Percentiles rank a stretch among this genome's conserved stretches.
Conservation (phyloP, 2,329 filamentous ascomycete species). For the Zasmidium angulare region DNA sequence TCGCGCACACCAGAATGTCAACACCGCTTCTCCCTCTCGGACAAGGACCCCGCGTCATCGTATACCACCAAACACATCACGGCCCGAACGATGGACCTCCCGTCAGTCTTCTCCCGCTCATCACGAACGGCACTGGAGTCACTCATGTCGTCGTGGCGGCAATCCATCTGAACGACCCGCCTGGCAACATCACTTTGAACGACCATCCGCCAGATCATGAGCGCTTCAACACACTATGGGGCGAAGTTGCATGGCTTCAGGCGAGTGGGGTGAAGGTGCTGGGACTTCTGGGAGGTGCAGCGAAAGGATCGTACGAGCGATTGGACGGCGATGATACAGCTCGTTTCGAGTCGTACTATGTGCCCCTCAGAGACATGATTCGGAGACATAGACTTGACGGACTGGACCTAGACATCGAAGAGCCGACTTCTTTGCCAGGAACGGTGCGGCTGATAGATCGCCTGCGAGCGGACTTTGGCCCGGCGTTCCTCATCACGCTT, state of each 20-base stretch:
- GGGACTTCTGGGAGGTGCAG: slow-evolving; percentile 85
- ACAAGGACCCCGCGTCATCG: slow-evolving; percentile 46
- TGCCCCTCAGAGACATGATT: slow-evolving; percentile 66
- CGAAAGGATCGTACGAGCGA: slow-evolving; percentile 66
- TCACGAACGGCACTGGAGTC: slow-evolving; percentile 59
- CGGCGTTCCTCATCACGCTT: slow-evolving; percentile 72
- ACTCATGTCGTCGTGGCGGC: slow-evolving; percentile 88
- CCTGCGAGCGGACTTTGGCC: slow-evolving; percentile 63
- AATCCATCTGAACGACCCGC: slow-evolving; percentile 73
- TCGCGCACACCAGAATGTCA: slow-evolving; percentile 5
- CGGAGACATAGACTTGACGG: slow-evolving; percentile 64
- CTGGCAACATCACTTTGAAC: slow-evolving; percentile 72
- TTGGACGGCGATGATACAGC: slow-evolving; percentile 58
- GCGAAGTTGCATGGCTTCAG: slow-evolving; percentile 71
- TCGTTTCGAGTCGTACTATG: slow-evolving; percentile 72
- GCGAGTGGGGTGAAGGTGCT: slow-evolving; percentile 74
- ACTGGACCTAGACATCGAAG: slow-evolving; percentile 78
- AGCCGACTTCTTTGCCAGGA: slow-evolving; percentile 67
- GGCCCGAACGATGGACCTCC: slow-evolving; percentile 50
- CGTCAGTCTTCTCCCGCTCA: slow-evolving; percentile 62
- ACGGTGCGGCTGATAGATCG: slow-evolving; percentile 54
- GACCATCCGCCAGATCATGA: slow-evolving; percentile 66
- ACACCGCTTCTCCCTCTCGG: slow-evolving; percentile 34
- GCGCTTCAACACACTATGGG: slow-evolving; percentile 73
- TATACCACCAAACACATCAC: slow-evolving; percentile 68